Percentiles rank a stretch among this genome's conserved stretches.
phyloP scores from a whole-genome alignment of 2,329 filamentous ascomycete species.

The Colletotrichum eleusines region DNA sequence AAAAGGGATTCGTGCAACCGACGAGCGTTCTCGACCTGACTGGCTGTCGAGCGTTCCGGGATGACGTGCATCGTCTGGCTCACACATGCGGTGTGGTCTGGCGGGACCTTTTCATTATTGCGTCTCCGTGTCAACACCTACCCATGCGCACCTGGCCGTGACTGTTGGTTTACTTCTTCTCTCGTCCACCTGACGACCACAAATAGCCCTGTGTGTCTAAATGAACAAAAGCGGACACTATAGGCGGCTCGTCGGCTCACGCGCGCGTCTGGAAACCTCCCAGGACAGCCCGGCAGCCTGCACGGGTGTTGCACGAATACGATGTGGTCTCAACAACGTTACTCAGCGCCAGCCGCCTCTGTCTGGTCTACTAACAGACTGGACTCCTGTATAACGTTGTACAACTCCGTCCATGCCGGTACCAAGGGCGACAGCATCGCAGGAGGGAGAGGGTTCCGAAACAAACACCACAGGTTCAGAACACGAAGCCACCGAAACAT shows the following conservation, averaged over 20 bases:
- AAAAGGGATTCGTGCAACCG: not conserved
- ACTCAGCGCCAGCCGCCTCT: constrained; percentile 18
- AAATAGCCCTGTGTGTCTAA: not conserved
- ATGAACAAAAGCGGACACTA: not conserved
- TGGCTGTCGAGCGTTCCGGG: not conserved
- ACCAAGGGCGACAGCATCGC: not conserved
- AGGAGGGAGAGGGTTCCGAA: not conserved
- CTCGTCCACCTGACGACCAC: not conserved
- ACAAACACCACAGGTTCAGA: constrained; percentile 11
- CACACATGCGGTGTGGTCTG: no score
- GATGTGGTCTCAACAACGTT: constrained; percentile 9
- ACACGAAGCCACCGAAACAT: constrained; percentile 17
- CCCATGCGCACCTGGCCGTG: not conserved
- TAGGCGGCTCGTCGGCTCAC: not conserved
- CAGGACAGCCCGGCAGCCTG: not conserved
- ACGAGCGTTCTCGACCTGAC: constrained; percentile 19
- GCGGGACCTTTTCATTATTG: no score
- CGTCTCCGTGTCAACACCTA: not conserved
- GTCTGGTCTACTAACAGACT: not conserved
- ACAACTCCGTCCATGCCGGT: not conserved
- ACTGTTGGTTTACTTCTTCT: not conserved
- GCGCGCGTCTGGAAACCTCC: not conserved
- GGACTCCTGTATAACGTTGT: not conserved
- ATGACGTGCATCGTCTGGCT: not conserved
- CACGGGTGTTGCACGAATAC: constrained; percentile 21